These are phyloP conservation scores for Trichoderma harzianum DNA, from an alignment of 2,329 filamentous ascomycete genomes.

Conservation along the genomic window DNA sequence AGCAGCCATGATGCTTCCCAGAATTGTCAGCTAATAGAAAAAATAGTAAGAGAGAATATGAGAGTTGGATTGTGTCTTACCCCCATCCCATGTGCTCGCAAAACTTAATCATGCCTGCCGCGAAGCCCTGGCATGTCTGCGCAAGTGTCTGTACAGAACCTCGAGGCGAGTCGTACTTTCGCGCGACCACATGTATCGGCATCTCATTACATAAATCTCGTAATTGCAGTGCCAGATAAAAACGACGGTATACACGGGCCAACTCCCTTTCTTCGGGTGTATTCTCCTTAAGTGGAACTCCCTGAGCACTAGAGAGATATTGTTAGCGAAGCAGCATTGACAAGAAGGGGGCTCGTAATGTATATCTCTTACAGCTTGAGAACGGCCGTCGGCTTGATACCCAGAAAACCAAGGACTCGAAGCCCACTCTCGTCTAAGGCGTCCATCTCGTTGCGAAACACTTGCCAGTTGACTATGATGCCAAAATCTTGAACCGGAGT, in stretches of 20 bases:
- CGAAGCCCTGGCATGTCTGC: conserved; percentile 74
- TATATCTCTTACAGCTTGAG: conserved; percentile 56
- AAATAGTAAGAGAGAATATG: no score
- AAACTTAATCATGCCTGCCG: conserved; percentile 75
- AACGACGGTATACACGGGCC: conserved; percentile 65
- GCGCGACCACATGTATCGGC: conserved; percentile 65
- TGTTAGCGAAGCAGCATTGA: not conserved
- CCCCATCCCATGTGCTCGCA: conserved; percentile 75
- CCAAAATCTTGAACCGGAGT: conserved; percentile 63
- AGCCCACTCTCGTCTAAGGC: conserved; percentile 67
- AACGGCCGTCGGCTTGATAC: conserved; percentile 63
- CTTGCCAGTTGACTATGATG: conserved; percentile 64
- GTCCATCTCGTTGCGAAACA: conserved; percentile 70
- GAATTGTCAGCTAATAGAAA: not conserved
- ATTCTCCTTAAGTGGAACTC: conserved; percentile 60
- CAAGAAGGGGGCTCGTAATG: not conserved
- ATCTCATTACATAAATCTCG: conserved; percentile 75
- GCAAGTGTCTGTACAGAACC: conserved; percentile 69
- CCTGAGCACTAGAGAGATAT: conserved; percentile 54
- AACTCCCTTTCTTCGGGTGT: conserved; percentile 58
- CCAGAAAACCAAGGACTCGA: conserved; percentile 64
- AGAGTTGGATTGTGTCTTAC: conserved; percentile 34
- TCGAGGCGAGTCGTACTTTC: conserved; percentile 67
- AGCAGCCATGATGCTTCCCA: conserved; percentile 60
- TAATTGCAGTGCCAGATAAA: conserved; percentile 74